Evolutionary conservation across 1,139 yeast species (phyloP).

Genomic region (Saccharomyces hybrid): DNA sequence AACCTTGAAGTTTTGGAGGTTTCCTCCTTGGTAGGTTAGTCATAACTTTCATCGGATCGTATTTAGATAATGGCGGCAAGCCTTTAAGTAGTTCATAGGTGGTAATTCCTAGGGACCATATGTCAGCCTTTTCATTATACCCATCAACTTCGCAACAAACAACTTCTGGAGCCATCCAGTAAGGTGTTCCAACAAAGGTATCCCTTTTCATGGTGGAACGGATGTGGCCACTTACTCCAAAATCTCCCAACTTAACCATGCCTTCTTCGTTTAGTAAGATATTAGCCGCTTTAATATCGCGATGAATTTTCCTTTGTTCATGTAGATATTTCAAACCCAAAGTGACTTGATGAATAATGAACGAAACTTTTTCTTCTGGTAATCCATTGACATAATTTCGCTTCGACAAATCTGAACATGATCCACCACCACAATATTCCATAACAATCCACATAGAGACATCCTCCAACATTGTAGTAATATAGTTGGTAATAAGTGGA

Average conservation of each 20-base stretch:
- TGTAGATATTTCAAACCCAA: conserved; percentile 66
- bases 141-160: conserved; percentile 42
- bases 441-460: conserved; percentile 77
- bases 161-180: conserved; percentile 93
- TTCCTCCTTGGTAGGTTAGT: conserved; percentile 61
- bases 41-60: conserved; percentile 69
- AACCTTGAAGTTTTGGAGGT: conserved; percentile 49
- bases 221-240: conserved; percentile 80
- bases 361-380: conserved; percentile 51
- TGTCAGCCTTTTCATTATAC: conserved; percentile 73
- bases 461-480: conserved; percentile 53
- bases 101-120: conserved; percentile 85
- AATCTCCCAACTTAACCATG: conserved; percentile 67
- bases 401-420: conserved; percentile 67
- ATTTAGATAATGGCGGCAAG: conserved; percentile 58
- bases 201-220: conserved; percentile 52
- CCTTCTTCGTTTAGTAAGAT: conserved; percentile 59
- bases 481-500: conserved; percentile 58
- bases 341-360: conserved; percentile 51
- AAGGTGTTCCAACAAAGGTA: conserved; percentile 85
- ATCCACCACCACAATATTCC: conserved; percentile 93
- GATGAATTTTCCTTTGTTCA: conserved; percentile 63
- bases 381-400: conserved; percentile 39
- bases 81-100: conserved; percentile 69
- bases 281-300: conserved; percentile 82